Evolutionary conservation across 78 protist genomes (phyloP).

Genomic region (Dictyostelium firmibasis): DNA sequence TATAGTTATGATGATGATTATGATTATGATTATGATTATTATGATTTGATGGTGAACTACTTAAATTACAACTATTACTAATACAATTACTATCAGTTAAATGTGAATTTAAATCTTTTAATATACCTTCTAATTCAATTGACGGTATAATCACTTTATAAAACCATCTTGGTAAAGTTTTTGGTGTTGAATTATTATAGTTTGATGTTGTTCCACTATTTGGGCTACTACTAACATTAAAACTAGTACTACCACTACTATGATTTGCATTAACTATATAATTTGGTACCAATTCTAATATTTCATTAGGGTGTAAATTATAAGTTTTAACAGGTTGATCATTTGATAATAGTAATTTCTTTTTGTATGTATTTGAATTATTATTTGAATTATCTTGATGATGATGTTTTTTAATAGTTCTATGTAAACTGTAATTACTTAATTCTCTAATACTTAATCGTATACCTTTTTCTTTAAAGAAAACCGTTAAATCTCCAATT

Average conservation of each 20-base stretch:
- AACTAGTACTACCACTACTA: background rate
- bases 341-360: slow-evolving; percentile 22
- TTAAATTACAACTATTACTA: background rate
- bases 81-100: background rate
- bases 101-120: background rate
- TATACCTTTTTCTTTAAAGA: slow-evolving; percentile 40
- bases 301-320: background rate
- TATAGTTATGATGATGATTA: background rate
- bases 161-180: slow-evolving; percentile 39
- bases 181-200: background rate
- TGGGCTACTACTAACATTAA: background rate
- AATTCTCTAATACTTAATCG: background rate
- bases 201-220: background rate
- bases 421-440: slow-evolving; percentile 20
- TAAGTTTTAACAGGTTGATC: slow-evolving; percentile 47
- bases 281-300: slow-evolving; percentile 8
- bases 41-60: background rate
- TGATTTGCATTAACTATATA: background rate
- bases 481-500: slow-evolving; percentile 37
- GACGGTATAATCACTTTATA: slow-evolving; percentile 69
- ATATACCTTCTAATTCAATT: slow-evolving; percentile 38
- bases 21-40: background rate
- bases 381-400: background rate
- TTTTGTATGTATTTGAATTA: background rate
- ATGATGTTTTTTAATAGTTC: background rate